Percentiles rank a stretch among this genome's conserved stretches.
phyloP scores from a whole-genome alignment of 345 rosid species.

The Dovyalis caffra region DNA sequence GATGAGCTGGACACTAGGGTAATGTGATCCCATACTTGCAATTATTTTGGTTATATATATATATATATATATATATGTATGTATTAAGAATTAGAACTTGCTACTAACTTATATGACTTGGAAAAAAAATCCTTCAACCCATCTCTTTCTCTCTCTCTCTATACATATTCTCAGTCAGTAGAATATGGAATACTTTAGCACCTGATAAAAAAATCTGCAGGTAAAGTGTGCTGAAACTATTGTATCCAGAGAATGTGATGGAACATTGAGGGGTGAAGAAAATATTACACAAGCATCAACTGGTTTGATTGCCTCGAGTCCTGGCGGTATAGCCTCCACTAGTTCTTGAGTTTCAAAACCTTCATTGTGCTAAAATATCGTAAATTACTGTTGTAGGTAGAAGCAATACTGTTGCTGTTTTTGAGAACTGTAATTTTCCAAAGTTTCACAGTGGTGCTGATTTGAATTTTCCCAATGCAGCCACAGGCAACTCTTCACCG shows the following conservation, averaged over 20 bases:
- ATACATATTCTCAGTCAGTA: no score
- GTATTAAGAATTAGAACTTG: not conserved
- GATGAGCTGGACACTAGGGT: slow-evolving; percentile 73
- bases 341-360: not conserved
- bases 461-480: slow-evolving; percentile 35
- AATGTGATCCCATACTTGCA: slow-evolving; percentile 21
- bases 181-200: slow-evolving; percentile 11
- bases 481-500: slow-evolving; percentile 40
- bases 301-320: slow-evolving; percentile 40
- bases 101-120: not conserved
- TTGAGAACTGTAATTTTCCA: slow-evolving; percentile 35
- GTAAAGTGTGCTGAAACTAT: slow-evolving; percentile 43
- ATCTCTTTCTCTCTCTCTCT: not conserved
- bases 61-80: no score
- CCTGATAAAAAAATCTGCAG: slow-evolving; percentile 36
- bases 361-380: slow-evolving; percentile 5
- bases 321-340: slow-evolving; percentile 24
- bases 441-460: slow-evolving; percentile 31
- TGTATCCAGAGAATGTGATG: slow-evolving; percentile 36
- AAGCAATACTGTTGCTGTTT: slow-evolving; percentile 34
- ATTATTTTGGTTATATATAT: not conserved
- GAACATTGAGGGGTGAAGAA: slow-evolving; percentile 47
- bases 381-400: slow-evolving; percentile 42
- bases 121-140: not conserved
- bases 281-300: slow-evolving; percentile 39